Evolutionary conservation across 208 protist genomes (phyloP).

Genomic region (Trypanosoma avium): DNA sequence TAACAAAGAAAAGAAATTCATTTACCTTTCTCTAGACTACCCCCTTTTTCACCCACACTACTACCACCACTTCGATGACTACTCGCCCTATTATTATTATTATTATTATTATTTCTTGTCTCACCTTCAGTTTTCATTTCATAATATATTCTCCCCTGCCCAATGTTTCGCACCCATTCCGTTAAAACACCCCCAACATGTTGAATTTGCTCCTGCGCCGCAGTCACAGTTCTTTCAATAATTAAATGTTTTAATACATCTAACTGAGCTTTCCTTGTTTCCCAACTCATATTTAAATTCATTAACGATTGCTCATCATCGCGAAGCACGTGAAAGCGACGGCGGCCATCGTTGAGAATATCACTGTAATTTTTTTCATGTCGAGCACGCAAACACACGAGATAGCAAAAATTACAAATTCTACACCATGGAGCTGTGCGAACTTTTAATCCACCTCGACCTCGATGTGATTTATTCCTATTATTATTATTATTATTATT

Average conservation of each 20-base stretch:
- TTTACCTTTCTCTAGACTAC: too few relatives aligned
- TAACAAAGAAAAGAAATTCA: too few relatives aligned
- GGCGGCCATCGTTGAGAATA: constrained; percentile 57
- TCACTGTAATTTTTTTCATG: constrained; percentile 40
- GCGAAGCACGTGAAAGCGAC: constrained; percentile 58
- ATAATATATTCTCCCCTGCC: neutral
- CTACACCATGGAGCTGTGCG: constrained; percentile 30
- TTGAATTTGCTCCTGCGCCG: constrained; percentile 27
- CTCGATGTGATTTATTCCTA: neutral
- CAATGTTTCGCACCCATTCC: constrained; percentile 11
- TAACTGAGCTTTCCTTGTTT: constrained; percentile 45
- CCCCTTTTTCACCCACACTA: too few relatives aligned
- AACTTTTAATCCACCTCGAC: constrained; percentile 20
- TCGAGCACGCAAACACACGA: constrained; percentile 55
- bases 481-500: neutral
- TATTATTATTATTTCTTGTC: neutral
- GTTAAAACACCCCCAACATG: constrained; percentile 26
- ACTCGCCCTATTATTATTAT: too few relatives aligned
- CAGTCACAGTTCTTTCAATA: constrained; percentile 44
- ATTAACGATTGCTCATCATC: constrained; percentile 44
- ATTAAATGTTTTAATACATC: constrained; percentile 44
- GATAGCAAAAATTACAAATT: constrained; percentile 59
- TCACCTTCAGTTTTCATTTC: neutral
- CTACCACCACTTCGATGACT: too few relatives aligned
- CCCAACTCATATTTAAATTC: constrained; percentile 44